Conservation (phyloP, 352 stramenopile species). For the Aphanomyces stellatus region DNA sequence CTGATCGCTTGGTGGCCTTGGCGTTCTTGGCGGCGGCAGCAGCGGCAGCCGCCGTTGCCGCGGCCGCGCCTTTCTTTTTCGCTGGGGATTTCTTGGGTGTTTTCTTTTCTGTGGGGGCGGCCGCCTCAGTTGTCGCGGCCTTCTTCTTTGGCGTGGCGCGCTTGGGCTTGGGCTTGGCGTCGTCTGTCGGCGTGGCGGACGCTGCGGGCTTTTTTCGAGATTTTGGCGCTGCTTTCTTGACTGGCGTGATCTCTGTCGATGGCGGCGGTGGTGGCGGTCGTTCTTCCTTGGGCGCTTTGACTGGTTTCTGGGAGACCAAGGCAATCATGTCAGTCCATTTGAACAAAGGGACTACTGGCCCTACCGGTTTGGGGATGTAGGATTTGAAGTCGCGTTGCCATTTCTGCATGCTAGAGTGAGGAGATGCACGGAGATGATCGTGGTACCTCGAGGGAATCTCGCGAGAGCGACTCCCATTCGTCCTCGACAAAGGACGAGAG, state of each 20-base stretch:
- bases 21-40: neutral
- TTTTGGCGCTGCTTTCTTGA: constrained; percentile 16
- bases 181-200: neutral
- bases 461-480: constrained; percentile 13
- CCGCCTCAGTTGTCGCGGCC: neutral
- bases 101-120: neutral
- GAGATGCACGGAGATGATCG: neutral
- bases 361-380: constrained; percentile 4
- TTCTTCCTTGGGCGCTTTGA: neutral
- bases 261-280: neutral
- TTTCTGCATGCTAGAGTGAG: neutral
- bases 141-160: constrained; percentile 16
- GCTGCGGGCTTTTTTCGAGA: constrained; percentile 1
- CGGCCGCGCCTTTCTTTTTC: neutral
- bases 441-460: constrained; percentile 2
- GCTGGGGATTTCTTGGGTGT: neutral
- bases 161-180: constrained; percentile 8
- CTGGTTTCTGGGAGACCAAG: neutral
- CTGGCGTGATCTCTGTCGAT: neutral
- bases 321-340: neutral
- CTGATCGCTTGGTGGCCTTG: neutral
- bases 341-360: neutral
- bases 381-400: constrained; percentile 17
- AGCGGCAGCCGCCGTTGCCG: neutral
- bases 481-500: neutral